phyloP scores from a whole-genome alignment of 1,284 basidiomycete species.

The Heliocybe sulcata region DNA sequence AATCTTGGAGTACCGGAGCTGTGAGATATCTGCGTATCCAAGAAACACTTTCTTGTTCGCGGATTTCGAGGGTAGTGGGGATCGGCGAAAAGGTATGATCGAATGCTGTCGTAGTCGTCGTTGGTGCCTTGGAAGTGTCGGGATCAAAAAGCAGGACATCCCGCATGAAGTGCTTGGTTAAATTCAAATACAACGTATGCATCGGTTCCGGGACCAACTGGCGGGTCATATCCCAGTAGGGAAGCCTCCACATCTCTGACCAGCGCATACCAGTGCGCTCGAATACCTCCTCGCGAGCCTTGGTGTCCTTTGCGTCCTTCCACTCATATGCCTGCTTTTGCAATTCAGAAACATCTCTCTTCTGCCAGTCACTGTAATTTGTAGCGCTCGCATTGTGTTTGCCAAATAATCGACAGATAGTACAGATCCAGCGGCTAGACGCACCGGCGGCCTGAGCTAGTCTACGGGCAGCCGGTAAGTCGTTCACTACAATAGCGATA shows the following conservation, averaged over 20 bases:
- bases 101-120: not conserved
- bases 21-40: not conserved
- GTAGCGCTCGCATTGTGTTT: constrained; percentile 13
- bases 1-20: not conserved
- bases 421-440: not conserved
- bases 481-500: constrained; percentile 19
- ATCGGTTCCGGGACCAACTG: constrained; percentile 23
- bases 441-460: not conserved
- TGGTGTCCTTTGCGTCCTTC: constrained; percentile 12
- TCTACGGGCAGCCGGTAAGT: constrained; percentile 22
- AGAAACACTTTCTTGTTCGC: not conserved
- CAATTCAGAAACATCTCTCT: constrained; percentile 9
- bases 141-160: not conserved
- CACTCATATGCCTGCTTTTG: constrained; percentile 14
- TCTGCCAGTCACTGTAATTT: constrained; percentile 9
- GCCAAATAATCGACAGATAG: not conserved
- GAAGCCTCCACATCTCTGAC: constrained; percentile 19
- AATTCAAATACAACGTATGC: constrained; percentile 12
- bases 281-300: constrained; percentile 13
- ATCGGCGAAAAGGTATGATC: not conserved
- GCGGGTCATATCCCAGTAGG: constrained; percentile 24
- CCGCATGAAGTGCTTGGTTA: not conserved
- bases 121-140: not conserved
- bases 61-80: not conserved
- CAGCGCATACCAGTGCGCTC: constrained; percentile 19